A percentile compares a stretch with the other conserved stretches of the same genome.
phyloP scores from a whole-genome alignment of 2,329 filamentous ascomycete species.

The Cercospora beticola region DNA sequence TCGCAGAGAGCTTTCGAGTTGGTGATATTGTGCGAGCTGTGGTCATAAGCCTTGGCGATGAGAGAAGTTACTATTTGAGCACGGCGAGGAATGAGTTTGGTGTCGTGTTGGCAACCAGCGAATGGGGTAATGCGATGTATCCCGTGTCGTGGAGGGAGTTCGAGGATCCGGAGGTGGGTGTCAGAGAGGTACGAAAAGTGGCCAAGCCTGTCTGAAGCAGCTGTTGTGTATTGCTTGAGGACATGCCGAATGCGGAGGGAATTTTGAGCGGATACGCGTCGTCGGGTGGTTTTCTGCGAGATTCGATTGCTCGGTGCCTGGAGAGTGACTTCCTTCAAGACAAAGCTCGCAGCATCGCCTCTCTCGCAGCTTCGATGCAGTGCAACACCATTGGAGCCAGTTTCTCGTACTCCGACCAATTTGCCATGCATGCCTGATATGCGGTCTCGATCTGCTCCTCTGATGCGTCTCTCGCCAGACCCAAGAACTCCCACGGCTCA shows the following conservation, averaged over 20 bases:
- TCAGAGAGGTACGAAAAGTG: constrained; percentile 81
- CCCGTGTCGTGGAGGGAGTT: constrained; percentile 96
- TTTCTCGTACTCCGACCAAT: neutral
- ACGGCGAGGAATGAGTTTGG: constrained; percentile 90
- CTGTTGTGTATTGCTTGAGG: neutral
- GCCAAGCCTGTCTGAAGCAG: constrained; percentile 77
- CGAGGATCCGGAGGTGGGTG: constrained; percentile 75
- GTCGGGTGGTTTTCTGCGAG: neutral
- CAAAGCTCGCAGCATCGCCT: neutral
- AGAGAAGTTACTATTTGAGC: constrained; percentile 91
- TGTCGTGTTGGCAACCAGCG: constrained; percentile 88
- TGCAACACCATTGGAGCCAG: neutral
- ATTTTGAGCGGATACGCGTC: neutral
- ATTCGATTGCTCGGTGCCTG: neutral
- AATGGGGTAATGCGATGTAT: constrained; percentile 85
- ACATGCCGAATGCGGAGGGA: neutral
- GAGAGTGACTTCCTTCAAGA: neutral
- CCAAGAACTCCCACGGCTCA: neutral
- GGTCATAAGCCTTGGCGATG: constrained; percentile 83
- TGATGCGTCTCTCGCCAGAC: neutral
- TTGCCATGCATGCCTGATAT: neutral
- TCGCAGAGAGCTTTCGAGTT: constrained; percentile 86
- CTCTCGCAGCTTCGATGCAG: neutral
- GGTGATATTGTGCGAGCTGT: constrained; percentile 87
- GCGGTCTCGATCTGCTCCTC: neutral